Percentiles rank a stretch among this genome's conserved stretches.
These are phyloP conservation scores for Bipolaris cookei DNA, from an alignment of 2,329 filamentous ascomycete species.

Conservation along the genomic window DNA sequence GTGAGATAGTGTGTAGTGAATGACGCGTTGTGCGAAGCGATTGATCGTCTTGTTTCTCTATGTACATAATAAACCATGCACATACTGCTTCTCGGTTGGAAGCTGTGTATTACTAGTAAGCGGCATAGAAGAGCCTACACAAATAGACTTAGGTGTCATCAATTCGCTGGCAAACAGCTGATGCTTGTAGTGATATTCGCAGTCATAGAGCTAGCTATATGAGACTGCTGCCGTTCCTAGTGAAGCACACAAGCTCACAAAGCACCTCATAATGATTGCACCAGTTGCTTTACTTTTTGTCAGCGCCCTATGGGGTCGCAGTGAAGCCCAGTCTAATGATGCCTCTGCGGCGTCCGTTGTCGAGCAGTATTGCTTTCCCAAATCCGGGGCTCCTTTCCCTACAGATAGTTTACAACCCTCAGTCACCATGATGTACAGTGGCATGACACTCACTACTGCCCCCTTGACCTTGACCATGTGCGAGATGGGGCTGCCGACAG, in stretches of 20 bases:
- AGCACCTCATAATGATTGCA: not conserved
- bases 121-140: not conserved
- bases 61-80: not conserved
- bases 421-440: slow-evolving; percentile 5
- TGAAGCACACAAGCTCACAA: not conserved
- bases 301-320: slow-evolving; percentile 1
- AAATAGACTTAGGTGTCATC: not conserved
- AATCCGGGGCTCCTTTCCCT: not conserved
- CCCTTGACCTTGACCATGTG: slow-evolving; percentile 2
- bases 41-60: not conserved
- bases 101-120: not conserved
- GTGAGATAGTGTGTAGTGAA: not conserved
- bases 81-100: not conserved
- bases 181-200: not conserved
- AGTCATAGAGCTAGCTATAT: not conserved
- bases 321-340: slow-evolving; percentile 1
- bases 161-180: not conserved
- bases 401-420: not conserved
- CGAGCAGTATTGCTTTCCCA: slow-evolving; percentile 7
- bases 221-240: not conserved
- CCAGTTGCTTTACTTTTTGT: not conserved
- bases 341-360: not conserved
- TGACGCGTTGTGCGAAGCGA: not conserved
- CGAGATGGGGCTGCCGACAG: not conserved
- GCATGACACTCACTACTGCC: slow-evolving; percentile 1